Base-by-base conservation (phyloP, 352 stramenopile species). In the Pythium sp. region DNA sequence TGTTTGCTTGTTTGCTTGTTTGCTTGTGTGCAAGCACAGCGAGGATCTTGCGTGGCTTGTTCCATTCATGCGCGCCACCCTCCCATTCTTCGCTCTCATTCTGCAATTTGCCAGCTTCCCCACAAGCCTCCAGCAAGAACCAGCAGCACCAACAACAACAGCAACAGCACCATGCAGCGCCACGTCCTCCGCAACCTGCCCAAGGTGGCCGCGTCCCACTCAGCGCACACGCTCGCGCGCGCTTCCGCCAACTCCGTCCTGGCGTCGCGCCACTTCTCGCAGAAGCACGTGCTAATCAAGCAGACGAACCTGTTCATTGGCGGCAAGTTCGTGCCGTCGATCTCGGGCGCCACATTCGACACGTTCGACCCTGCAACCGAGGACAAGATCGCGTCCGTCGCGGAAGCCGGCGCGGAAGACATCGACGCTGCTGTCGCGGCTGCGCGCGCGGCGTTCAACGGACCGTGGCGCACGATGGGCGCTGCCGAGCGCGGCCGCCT, bases 231-330 rank as follows among this genome's bases (percentile, higher is more conserved):
- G 26, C 20, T 69, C 34, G 62, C 67, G 43, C 59, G 71, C 15
- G 72, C 70, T 15, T 6, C 74, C 6, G 65, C 36, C 12, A 64
- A 54, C 54, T 74, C 63, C 54, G 78, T 14, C 34, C 34, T 56
- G 30, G 58, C 75, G 26, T 71, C 69, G 12, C 74, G 78, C 58
- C 66, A 73, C 36, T 87, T 87, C 66, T 78, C 78, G 5, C 32
- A 18, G 14, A 64, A 68, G 4, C 65, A 72, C 0, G 73, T 85
- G 43, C 26, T 69, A 34, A 67, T 87, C 30, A 87, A 82, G 72
- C 82, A 92, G 41, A 69, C 64, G 28, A 85, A 91, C 46, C 72
- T 97, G 55, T 81, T 97, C 62, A 97, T 97, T 72, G 89, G 93
- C 75, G 80, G 80, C 75, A 72, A 95, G 72, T 97, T 95, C 64